phyloP scores from a whole-genome alignment of 345 rosid species.

The Aquilaria sinensis region DNA sequence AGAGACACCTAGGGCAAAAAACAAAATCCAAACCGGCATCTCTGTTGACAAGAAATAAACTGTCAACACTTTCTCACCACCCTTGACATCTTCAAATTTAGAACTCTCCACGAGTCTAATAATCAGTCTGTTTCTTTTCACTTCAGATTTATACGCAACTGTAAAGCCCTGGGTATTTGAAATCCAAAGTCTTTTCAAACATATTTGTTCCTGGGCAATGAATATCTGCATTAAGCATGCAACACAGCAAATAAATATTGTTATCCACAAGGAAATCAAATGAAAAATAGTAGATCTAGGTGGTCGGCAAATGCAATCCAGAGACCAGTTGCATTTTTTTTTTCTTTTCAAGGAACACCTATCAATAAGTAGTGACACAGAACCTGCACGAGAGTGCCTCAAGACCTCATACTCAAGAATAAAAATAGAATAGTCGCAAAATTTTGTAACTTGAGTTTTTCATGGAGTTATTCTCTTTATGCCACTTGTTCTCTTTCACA shows the following conservation, averaged over 20 bases:
- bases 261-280: no score
- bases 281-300: no score
- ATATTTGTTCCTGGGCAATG: conserved; percentile 84
- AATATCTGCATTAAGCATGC: conserved; percentile 48
- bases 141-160: conserved; percentile 54
- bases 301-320: no score
- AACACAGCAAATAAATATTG: background rate
- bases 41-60: conserved; percentile 72
- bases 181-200: conserved; percentile 76
- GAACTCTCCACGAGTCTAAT: conserved; percentile 43
- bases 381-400: no score
- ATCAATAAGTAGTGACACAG: no score
- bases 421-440: no score
- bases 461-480: no score
- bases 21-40: conserved; percentile 76
- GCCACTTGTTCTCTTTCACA: no score
- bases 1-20: conserved; percentile 73
- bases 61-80: conserved; percentile 59
- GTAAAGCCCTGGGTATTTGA: conserved; percentile 58
- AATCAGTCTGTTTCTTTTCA: conserved; percentile 58
- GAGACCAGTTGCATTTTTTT: no score
- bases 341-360: no score
- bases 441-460: no score
- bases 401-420: no score
- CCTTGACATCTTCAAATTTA: conserved; percentile 39